A percentile compares a stretch with the other conserved stretches of the same genome.
Evolutionary conservation across 148 eudicot species (phyloP).

Genomic region (Silene latifolia): DNA sequence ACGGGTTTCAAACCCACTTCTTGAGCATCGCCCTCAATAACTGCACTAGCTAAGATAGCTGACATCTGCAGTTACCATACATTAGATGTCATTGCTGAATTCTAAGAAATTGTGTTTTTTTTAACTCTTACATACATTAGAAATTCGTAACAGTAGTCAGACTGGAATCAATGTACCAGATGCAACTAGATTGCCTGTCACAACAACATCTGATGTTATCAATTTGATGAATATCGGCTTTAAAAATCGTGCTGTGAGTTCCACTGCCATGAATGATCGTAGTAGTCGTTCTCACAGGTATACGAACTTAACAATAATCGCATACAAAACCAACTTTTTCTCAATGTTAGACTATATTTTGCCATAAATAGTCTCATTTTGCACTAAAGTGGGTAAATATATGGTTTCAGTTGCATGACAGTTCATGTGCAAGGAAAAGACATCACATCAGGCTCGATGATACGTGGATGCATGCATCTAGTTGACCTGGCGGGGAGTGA

Average conservation of each 20-base stretch:
- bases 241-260: constrained; percentile 81
- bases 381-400: not conserved
- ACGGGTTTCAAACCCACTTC: too few species aligned
- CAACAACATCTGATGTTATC: constrained; percentile 79
- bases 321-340: not conserved
- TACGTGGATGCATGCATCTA: constrained; percentile 89
- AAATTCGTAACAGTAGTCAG: constrained; percentile 69
- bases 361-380: not conserved
- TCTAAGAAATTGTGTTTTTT: constrained; percentile 18
- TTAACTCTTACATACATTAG: constrained; percentile 74
- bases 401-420: constrained; percentile 73
- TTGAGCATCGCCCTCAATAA: too few species aligned
- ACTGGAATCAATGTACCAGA: constrained; percentile 88
- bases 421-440: constrained; percentile 93
- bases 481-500: constrained; percentile 99
- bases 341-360: too few species aligned
- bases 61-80: not conserved
- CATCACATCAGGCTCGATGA: constrained; percentile 58
- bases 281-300: constrained; percentile 99
- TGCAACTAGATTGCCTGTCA: constrained; percentile 71
- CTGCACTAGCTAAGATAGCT: too few species aligned
- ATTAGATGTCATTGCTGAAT: constrained; percentile 1
- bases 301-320: not conserved
- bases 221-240: constrained; percentile 74
- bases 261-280: constrained; percentile 90